Evolutionary conservation across 1,139 yeast genomes (phyloP), one percentile per base, ranked within the genome.

Genomic region (Blastobotrys niveus): DNA sequence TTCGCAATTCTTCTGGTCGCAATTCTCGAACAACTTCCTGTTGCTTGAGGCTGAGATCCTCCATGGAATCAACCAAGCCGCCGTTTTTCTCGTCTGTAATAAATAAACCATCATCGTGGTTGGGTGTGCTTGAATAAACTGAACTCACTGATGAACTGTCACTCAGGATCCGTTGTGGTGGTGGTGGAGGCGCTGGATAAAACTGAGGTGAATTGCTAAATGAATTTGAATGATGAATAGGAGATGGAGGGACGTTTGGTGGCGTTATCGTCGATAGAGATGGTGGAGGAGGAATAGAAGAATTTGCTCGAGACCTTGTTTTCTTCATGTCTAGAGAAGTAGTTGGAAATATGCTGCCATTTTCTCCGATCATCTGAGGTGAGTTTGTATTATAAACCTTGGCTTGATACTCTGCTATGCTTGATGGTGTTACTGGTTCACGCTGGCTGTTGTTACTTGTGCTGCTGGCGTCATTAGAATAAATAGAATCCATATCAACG

Each of bases 361-460:
- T n/a, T n/a, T n/a, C n/a, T n/a, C n/a, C 30, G 9, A 27, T 27
- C 25, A 34, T 15, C 14, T 34, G 24, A 15, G 38, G 38, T 18
- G 39, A 36, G 17, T 26, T 24, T 6, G 17, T 5, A 22, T 29
- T 37, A 17, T 30, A 38, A 5, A 38, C 24, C 29, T 14, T 27
- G 9, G 34, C 40, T 6, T 29, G 26, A 21, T 38, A 25, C 14
- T 34, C 34, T 2, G 37, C 38, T 34, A 25, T 33, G 26, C 30
- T 21, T 25, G 41, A 44, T 22, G 50, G 49, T 5, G 49, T 46
- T 9, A 43, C 43, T 12, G 49, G 49, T 32, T 46, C 49, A 8
- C 47, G 39, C n/a, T n/a, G n/a, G n/a, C n/a, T n/a, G n/a, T n/a
- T n/a, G n/a, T n/a, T n/a, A n/a, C n/a, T n/a, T 18, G 40, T 40